Conservation (phyloP, 2,329 filamentous ascomycete species). For the Rutstroemia sp. region DNA sequence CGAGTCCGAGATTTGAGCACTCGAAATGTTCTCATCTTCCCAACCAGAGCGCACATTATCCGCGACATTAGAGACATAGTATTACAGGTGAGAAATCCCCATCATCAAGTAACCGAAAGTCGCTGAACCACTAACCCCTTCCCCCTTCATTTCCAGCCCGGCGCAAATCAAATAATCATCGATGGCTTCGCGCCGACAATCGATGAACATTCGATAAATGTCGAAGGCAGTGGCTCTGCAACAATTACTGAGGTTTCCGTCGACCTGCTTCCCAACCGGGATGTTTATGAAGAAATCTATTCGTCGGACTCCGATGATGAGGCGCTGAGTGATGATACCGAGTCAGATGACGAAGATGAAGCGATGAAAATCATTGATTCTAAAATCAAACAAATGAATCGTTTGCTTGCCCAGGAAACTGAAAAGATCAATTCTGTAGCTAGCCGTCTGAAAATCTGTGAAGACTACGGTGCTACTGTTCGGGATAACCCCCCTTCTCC, state of each 20-base stretch:
- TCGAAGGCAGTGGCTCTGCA: conserved; percentile 50
- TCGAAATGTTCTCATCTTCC: conserved; percentile 56
- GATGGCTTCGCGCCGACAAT: conserved; percentile 45
- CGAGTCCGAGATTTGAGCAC: conserved; percentile 50
- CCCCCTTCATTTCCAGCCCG: conserved; percentile 30
- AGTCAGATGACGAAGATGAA: conserved; percentile 25
- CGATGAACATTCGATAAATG: conserved; percentile 50
- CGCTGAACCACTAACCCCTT: not conserved
- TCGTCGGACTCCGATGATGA: conserved; percentile 30
- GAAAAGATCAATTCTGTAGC: conserved; percentile 28
- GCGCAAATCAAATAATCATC: conserved; percentile 49
- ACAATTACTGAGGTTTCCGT: conserved; percentile 57
- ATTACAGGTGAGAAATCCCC: conserved; percentile 28
- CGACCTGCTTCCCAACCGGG: conserved; percentile 45
- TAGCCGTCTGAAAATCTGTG: conserved; percentile 22
- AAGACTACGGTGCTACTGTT: conserved; percentile 23
- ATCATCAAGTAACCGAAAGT: not conserved
- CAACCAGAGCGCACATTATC: conserved; percentile 50
- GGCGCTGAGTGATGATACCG: conserved; percentile 25
- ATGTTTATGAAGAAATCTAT: conserved; percentile 35
- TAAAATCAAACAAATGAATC: conserved; percentile 21
- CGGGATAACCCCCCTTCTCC: conserved; percentile 14
- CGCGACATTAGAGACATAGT: conserved; percentile 50
- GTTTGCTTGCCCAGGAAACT: conserved; percentile 20
- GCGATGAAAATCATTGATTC: conserved; percentile 17